Evolutionary conservation across 2,329 filamentous ascomycete species (phyloP).

Genomic region (Trichoderma sp.): DNA sequence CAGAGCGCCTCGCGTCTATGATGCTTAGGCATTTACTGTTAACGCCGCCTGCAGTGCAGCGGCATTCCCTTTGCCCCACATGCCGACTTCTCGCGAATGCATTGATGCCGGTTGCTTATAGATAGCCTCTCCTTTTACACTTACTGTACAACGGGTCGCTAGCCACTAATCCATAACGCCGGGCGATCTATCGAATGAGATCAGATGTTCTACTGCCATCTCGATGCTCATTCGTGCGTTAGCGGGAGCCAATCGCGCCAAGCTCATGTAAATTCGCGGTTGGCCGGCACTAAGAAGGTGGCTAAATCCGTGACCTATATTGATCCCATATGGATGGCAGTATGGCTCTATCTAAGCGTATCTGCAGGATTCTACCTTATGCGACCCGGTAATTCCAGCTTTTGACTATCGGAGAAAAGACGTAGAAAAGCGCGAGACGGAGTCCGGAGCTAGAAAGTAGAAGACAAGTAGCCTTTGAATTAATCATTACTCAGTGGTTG

Average conservation of each 20-base stretch:
- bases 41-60: background rate
- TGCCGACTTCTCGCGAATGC: background rate
- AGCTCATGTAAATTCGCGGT: background rate
- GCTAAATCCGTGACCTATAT: background rate
- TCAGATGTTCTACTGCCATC: background rate
- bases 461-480: background rate
- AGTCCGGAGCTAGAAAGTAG: no score
- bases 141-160: background rate
- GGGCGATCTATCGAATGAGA: background rate
- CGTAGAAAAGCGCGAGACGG: background rate
- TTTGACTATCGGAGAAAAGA: background rate
- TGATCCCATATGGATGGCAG: background rate
- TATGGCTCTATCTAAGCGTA: background rate
- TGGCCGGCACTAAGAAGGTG: background rate
- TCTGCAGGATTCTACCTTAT: background rate
- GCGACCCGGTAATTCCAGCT: background rate
- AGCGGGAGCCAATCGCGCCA: background rate
- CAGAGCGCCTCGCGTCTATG: background rate
- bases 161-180: background rate
- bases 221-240: background rate
- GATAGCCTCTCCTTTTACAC: background rate
- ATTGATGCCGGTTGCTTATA: background rate
- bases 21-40: background rate
- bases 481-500: no score
- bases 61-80: background rate